Evolutionary conservation across 1,139 yeast genomes (phyloP).

Genomic region (Hyphopichia khmerensis): DNA sequence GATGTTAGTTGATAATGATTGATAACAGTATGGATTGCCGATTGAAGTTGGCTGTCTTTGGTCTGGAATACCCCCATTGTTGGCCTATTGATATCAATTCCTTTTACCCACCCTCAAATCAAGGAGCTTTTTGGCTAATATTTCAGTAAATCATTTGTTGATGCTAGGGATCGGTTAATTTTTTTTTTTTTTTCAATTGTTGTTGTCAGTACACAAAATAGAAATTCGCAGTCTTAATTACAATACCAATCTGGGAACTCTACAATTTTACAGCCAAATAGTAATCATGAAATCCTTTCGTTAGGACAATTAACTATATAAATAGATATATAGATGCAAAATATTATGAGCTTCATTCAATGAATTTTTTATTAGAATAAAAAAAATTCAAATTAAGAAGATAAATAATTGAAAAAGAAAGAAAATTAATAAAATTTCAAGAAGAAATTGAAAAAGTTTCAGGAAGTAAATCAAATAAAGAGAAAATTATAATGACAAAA

Average conservation of each 20-base stretch:
- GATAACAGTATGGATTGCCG: constrained; percentile 7
- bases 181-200: not conserved
- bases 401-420: not conserved
- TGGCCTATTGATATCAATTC: too few relatives aligned
- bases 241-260: too few relatives aligned
- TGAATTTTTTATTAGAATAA: not conserved
- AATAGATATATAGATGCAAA: constrained; percentile 3
- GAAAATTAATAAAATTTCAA: too few relatives aligned
- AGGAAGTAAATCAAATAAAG: not conserved
- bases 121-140: not conserved
- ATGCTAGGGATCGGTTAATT: not conserved
- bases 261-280: not conserved
- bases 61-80: not conserved
- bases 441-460: too few relatives aligned
- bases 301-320: constrained; percentile 12
- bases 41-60: constrained; percentile 1
- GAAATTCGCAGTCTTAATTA: not conserved
- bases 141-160: not conserved
- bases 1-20: constrained; percentile 6
- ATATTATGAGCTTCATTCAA: not conserved
- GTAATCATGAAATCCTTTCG: constrained; percentile 14
- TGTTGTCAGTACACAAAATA: not conserved
- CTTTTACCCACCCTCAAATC: not conserved
- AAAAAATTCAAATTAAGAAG: not conserved
- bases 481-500: constrained; percentile 1